These are phyloP conservation scores for Fistulifera solaris DNA, from an alignment of 108 stramenopile species.

Conservation along the genomic window DNA sequence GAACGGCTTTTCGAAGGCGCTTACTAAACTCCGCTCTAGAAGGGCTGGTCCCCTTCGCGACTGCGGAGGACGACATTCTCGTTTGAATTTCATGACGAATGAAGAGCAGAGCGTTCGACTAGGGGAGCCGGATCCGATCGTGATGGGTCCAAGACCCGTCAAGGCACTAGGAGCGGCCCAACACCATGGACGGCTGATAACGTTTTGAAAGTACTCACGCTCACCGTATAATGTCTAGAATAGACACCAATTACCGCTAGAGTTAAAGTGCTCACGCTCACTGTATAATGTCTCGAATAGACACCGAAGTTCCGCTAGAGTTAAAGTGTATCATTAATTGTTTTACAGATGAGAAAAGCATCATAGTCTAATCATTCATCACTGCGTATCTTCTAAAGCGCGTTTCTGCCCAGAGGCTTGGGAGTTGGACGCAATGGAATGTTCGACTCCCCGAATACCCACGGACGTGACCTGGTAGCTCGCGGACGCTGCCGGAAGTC, in stretches of 20 bases:
- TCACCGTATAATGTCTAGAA: no score
- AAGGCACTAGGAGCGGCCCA: conserved; percentile 30
- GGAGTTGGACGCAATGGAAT: no score
- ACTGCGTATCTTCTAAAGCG: no score
- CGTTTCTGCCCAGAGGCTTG: no score
- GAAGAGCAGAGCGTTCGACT: conserved; percentile 7
- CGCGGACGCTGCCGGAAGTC: conserved; percentile 47
- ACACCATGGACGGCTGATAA: conserved; percentile 36
- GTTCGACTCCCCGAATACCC: conserved; percentile 45
- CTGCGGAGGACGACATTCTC: neutral
- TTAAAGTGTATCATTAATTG: no score
- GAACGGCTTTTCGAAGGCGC: neutral
- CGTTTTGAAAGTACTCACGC: conserved; percentile 19
- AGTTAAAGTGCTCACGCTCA: no score
- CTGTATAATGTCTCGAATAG: no score
- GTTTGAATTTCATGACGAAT: conserved; percentile 14
- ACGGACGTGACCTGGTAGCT: conserved; percentile 37
- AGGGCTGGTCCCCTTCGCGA: neutral
- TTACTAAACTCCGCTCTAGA: conserved; percentile 3
- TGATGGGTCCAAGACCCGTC: conserved; percentile 16
- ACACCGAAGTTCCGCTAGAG: no score
- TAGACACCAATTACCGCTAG: no score
- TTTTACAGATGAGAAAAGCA: no score
- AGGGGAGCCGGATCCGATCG: conserved; percentile 14
- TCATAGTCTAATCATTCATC: no score